A percentile compares a stretch with the other conserved stretches of the same genome.
Conservation (phyloP, 805 yeast genomes). For the Zygoascus flipseniorum region DNA sequence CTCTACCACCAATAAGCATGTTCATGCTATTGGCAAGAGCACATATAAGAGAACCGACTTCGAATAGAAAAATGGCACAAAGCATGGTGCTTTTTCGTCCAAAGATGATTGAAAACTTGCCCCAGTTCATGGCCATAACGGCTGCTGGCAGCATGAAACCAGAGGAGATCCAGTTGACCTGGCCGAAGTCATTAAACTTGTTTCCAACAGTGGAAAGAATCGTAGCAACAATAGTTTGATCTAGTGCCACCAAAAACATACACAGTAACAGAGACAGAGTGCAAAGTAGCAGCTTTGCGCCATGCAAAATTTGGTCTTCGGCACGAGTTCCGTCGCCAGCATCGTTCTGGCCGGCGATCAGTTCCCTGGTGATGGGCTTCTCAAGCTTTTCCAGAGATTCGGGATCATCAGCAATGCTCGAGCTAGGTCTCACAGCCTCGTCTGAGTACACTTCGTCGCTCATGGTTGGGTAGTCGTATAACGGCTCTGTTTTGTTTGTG, state of each 20-base stretch:
- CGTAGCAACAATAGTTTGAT: slow-evolving; percentile 47
- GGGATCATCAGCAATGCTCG: not conserved
- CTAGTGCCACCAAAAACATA: slow-evolving; percentile 31
- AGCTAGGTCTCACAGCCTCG: not conserved
- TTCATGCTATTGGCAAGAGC: slow-evolving; percentile 39
- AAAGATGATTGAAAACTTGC: slow-evolving; percentile 49
- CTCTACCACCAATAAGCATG: slow-evolving; percentile 63
- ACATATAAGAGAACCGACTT: slow-evolving; percentile 35
- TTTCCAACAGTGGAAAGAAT: slow-evolving; percentile 45
- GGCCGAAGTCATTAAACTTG: slow-evolving; percentile 37
- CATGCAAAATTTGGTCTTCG: slow-evolving; percentile 17
- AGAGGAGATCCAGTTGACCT: slow-evolving; percentile 55
- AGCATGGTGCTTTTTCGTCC: slow-evolving; percentile 30
- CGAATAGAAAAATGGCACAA: slow-evolving; percentile 33
- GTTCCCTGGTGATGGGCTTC: not conserved
- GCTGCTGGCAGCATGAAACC: slow-evolving; percentile 53
- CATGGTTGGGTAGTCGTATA: no score
- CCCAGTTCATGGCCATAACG: slow-evolving; percentile 57
- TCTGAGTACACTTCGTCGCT: no score
- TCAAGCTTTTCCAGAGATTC: not conserved
- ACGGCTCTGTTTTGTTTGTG: no score
- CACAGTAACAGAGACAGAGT: slow-evolving; percentile 13
- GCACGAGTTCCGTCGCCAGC: slow-evolving; percentile 21
- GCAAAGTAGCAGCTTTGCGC: slow-evolving; percentile 14
- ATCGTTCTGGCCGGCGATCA: slow-evolving; percentile 3